These are phyloP conservation scores for Blepharisma stoltei DNA, from an alignment of 73 alveolate species.

Conservation along the genomic window DNA sequence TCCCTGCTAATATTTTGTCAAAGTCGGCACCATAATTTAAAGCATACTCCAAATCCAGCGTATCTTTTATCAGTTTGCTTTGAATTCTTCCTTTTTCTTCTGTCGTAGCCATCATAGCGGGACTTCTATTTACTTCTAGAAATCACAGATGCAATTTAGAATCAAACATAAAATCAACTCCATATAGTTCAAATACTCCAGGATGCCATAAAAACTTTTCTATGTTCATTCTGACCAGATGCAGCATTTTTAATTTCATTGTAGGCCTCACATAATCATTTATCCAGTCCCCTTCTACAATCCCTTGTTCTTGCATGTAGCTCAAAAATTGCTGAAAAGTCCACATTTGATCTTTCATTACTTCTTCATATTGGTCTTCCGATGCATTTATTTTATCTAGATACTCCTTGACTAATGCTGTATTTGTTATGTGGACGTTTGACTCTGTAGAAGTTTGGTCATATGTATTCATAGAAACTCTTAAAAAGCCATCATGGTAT, in stretches of 20 bases:
- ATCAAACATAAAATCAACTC: slow-evolving; percentile 36
- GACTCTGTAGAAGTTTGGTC: slow-evolving; percentile 30
- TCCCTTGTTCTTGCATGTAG: not conserved
- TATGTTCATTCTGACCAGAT: not conserved
- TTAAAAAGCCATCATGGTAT: slow-evolving; percentile 36
- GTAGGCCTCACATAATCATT: slow-evolving; percentile 18
- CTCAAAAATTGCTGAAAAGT: not conserved
- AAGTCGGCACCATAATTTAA: slow-evolving; percentile 1
- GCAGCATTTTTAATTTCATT: slow-evolving; percentile 14
- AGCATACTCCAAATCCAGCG: slow-evolving; percentile 30
- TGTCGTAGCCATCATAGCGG: slow-evolving; percentile 40
- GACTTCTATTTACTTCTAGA: slow-evolving; percentile 39
- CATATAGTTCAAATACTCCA: slow-evolving; percentile 37
- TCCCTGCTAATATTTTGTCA: not conserved
- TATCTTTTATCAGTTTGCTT: slow-evolving; percentile 28
- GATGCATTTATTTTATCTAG: slow-evolving; percentile 19
- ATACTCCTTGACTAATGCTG: slow-evolving; percentile 29
- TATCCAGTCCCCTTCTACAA: slow-evolving; percentile 17
- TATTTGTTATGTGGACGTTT: slow-evolving; percentile 30
- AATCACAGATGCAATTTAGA: slow-evolving; percentile 32
- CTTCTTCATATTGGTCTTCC: slow-evolving; percentile 19
- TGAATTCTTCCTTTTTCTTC: slow-evolving; percentile 36
- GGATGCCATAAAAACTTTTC: slow-evolving; percentile 14
- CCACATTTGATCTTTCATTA: slow-evolving; percentile 28
- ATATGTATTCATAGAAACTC: slow-evolving; percentile 32